A percentile compares a stretch with the other conserved stretches of the same genome.
Evolutionary conservation across 352 stramenopile genomes (phyloP).

Genomic region (Pythium oligandrum): DNA sequence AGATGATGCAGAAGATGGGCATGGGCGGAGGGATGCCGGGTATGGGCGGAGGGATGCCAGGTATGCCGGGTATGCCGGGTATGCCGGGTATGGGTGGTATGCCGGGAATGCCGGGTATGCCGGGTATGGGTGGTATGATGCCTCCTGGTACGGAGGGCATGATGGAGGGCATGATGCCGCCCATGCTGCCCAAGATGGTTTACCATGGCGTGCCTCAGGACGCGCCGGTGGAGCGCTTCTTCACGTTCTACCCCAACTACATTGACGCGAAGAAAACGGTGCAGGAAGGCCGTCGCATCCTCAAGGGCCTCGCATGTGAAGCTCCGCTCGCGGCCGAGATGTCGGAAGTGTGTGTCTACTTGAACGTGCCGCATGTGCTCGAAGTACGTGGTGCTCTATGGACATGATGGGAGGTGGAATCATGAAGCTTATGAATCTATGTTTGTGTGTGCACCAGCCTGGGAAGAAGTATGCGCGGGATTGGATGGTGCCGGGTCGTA

Average conservation of each 20-base stretch:
- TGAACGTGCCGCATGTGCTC: constrained; percentile 76
- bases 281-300: constrained; percentile 68
- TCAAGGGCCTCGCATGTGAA: constrained; percentile 61
- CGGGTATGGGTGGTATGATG: constrained; percentile 29
- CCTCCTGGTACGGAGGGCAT: no score
- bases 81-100: constrained; percentile 29
- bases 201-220: constrained; percentile 65
- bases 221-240: constrained; percentile 46
- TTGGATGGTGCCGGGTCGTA: constrained; percentile 59
- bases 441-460: constrained; percentile 17
- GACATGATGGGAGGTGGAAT: no score
- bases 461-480: constrained; percentile 82
- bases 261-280: constrained; percentile 83
- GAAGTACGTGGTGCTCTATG: constrained; percentile 30
- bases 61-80: constrained; percentile 38
- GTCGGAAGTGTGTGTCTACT: constrained; percentile 78
- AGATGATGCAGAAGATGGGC: constrained; percentile 32
- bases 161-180: constrained; percentile 30
- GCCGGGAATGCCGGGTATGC: constrained; percentile 26
- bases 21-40: constrained; percentile 18
- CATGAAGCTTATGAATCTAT: no score
- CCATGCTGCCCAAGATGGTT: constrained; percentile 55
- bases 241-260: constrained; percentile 86
- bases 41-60: constrained; percentile 21
- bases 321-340: constrained; percentile 74